Conservation (phyloP, 768 basidiomycete genomes). For the Phaeotremella fagi region DNA sequence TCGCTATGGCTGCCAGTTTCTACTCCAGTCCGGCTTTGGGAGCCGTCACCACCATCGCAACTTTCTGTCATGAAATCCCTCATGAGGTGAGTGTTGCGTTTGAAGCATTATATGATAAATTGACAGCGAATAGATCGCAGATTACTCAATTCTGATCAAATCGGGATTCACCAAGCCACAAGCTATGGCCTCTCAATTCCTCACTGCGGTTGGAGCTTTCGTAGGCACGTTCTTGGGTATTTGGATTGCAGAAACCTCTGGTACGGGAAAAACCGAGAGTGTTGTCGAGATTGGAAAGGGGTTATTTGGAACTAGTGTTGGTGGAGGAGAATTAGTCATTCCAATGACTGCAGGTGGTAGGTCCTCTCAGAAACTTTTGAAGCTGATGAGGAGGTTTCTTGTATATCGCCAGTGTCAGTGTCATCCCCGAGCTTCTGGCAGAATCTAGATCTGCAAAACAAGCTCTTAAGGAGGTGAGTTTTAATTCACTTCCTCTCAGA, state of each 20-base stretch:
- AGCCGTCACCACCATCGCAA: conserved; percentile 89
- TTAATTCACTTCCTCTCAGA: too few species aligned
- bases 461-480: conserved; percentile 78
- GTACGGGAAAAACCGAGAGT: conserved; percentile 17
- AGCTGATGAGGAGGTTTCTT: conserved; percentile 59
- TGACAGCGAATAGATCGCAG: conserved; percentile 61
- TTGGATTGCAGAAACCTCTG: conserved; percentile 41
- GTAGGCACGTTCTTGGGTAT: conserved; percentile 55
- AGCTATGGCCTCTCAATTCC: conserved; percentile 88
- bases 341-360: conserved; percentile 45
- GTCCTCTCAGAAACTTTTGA: conserved; percentile 13
- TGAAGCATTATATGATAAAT: background rate
- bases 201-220: conserved; percentile 88
- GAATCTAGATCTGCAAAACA: conserved; percentile 84
- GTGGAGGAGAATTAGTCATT: conserved; percentile 73
- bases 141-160: conserved; percentile 80
- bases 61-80: conserved; percentile 91
- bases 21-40: conserved; percentile 92
- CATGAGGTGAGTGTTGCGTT: conserved; percentile 57
- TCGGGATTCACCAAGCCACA: conserved; percentile 86
- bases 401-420: conserved; percentile 89
- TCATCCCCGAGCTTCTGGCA: conserved; percentile 76
- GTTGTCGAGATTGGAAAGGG: conserved; percentile 64
- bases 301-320: conserved; percentile 75
- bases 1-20: conserved; percentile 94